Base-by-base conservation (phyloP, 768 basidiomycete species). In the Boletus tomentosulus region DNA sequence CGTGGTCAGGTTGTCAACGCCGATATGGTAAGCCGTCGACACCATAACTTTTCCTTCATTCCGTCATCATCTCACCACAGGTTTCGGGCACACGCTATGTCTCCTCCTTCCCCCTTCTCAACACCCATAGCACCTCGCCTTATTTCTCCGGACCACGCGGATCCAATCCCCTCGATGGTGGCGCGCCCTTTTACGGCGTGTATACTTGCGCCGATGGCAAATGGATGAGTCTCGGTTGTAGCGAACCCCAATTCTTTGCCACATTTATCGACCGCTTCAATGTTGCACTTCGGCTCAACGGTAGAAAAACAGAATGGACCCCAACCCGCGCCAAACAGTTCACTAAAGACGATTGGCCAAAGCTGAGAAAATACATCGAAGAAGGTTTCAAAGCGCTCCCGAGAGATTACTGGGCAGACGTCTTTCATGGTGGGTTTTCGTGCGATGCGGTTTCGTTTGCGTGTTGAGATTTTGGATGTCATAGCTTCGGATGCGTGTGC, bases 31-130 rank as follows among this genome's bases (percentile, higher is more conserved):
- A 19, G 65, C 58, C 12, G 27, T 50, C 33, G n/a, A 24, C 45
- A 6, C 33, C 15, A 22, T 15, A 19, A 1, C 9, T 5, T 10
- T 28, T 41, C 41, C 16, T 31, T 42, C 16, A 27, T 30, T 46
- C 39, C 45, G 37, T 12, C 38, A 1, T 25, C 57, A n/a, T 27
- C 16, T 38, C 24, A 15, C 19, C n/a, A 8, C 57, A 92, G 89
- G 87, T 92, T 16, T 84, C 88, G 11, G 90, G 90, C 6, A 76
- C 85, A 3, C 85, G 88, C 35, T 92, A 91, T 65, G 59, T 92
- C n/a, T 77, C 88, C 10, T 80, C 83, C 1, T 92, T 83, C 57
- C 84, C 88, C 4, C 76, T 92, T 15, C 69, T 87, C 33, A 76
- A 80, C 57, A 34, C 64, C 41, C 57, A 71, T 46, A 4, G 61